phyloP scores from a whole-genome alignment of 768 basidiomycete genomes.

The Lentinus tigrinus region DNA sequence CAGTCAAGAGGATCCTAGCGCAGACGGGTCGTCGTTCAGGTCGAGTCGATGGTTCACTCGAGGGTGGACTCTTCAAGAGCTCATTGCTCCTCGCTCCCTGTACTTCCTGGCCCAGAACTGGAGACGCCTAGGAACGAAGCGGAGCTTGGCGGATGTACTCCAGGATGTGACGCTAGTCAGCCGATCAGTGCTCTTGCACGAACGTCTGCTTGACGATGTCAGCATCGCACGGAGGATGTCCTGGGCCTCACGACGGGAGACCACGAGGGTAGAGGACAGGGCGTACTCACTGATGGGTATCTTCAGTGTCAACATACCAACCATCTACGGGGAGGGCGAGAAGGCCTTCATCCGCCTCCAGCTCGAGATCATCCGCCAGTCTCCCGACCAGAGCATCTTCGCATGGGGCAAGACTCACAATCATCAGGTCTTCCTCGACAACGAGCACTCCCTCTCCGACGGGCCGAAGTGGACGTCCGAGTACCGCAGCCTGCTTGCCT shows the following conservation, averaged over 20 bases:
- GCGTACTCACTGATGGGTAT: constrained; percentile 12
- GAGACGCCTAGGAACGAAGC: neutral
- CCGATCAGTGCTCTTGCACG: neutral
- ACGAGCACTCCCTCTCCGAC: neutral
- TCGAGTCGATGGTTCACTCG: constrained; percentile 3
- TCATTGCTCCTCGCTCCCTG: constrained; percentile 1
- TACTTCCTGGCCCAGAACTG: constrained; percentile 1
- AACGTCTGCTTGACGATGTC: neutral
- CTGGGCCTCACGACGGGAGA: constrained; percentile 2
- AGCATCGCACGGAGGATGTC: constrained; percentile 5
- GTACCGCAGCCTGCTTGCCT: neutral
- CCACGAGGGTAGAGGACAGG: neutral
- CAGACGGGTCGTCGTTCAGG: neutral
- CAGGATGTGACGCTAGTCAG: neutral
- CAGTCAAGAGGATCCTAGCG: neutral
- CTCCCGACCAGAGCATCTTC: constrained; percentile 8
- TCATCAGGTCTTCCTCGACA: neutral
- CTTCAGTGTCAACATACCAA: constrained; percentile 5
- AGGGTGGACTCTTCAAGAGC: constrained; percentile 9
- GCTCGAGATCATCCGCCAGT: neutral
- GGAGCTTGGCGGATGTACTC: neutral
- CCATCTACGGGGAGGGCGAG: constrained; percentile 6
- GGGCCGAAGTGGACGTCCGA: neutral
- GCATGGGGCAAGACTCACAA: constrained; percentile 1
- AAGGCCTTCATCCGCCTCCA: constrained; percentile 6